Evolutionary conservation across 805 yeast species (phyloP).

Genomic region (Wickerhamiella hasegawae): DNA sequence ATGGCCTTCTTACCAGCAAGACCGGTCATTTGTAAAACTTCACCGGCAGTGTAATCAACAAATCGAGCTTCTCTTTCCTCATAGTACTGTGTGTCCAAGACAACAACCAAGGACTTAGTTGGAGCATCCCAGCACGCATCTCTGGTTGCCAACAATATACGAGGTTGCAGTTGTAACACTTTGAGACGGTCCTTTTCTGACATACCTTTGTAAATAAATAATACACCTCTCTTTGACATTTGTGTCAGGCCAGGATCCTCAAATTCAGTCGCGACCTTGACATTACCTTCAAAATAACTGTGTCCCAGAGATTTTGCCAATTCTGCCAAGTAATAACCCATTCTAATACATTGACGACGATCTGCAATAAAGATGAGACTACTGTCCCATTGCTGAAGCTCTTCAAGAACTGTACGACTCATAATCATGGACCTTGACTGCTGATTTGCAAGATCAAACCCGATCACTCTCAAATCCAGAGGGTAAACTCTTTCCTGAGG

Average conservation of each 20-base stretch:
- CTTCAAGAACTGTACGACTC: constrained; percentile 27
- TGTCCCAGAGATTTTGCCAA: not conserved
- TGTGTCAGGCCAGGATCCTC: not conserved
- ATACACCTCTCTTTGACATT: not conserved
- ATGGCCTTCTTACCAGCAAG: constrained; percentile 25
- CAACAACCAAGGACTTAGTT: constrained; percentile 27
- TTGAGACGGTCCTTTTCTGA: constrained; percentile 32
- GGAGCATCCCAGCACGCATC: constrained; percentile 31
- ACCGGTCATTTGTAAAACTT: constrained; percentile 22
- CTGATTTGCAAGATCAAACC: too few relatives aligned
- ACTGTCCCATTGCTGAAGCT: not conserved
- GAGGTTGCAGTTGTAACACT: constrained; percentile 35
- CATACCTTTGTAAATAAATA: constrained; percentile 31
- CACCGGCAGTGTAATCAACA: constrained; percentile 50
- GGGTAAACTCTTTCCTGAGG: constrained; percentile 33
- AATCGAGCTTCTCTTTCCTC: constrained; percentile 63
- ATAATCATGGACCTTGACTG: constrained; percentile 20
- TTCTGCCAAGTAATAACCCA: not conserved
- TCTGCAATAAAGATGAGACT: constrained; percentile 1
- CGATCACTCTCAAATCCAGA: not conserved
- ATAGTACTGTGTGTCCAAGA: constrained; percentile 54
- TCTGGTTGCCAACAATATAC: constrained; percentile 43
- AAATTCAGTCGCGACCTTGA: not conserved
- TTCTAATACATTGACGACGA: not conserved
- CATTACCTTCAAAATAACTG: not conserved